A percentile compares a stretch with the other conserved stretches of the same genome.
phyloP scores from a whole-genome alignment of 139 green algal species.

The Astrephomene gubernaculifera region DNA sequence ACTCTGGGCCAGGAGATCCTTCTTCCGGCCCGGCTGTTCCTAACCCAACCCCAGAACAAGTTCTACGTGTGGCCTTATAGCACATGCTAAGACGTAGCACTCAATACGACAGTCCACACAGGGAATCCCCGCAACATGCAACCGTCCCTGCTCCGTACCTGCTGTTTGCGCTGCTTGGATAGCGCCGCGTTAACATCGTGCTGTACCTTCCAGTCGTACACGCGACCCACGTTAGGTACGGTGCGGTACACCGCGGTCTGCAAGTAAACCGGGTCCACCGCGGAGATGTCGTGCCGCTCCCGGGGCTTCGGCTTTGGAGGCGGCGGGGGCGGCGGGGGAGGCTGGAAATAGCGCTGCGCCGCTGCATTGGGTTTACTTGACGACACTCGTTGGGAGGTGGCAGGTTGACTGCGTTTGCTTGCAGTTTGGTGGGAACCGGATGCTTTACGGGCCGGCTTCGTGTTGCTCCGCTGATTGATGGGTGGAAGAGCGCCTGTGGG shows the following conservation, averaged over 20 bases:
- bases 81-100: too few relatives aligned
- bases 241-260: slow-evolving; percentile 22
- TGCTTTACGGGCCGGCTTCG: not conserved
- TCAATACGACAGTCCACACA: too few relatives aligned
- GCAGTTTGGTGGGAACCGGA: not conserved
- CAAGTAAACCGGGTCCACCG: slow-evolving; percentile 23
- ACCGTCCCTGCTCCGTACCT: too few relatives aligned
- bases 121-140: too few relatives aligned
- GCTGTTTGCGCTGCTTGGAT: slow-evolving; percentile 27
- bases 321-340: slow-evolving; percentile 1
- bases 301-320: slow-evolving; percentile 14
- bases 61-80: too few relatives aligned
- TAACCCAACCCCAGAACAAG: too few relatives aligned
- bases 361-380: not conserved
- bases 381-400: not conserved
- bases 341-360: not conserved
- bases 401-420: not conserved
- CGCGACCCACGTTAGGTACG: slow-evolving; percentile 17
- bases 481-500: not conserved
- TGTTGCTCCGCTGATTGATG: slow-evolving; percentile 11
- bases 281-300: slow-evolving; percentile 1
- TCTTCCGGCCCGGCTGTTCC: too few relatives aligned
- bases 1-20: too few relatives aligned
- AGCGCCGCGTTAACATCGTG: slow-evolving; percentile 36
- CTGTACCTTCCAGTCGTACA: slow-evolving; percentile 39